These are phyloP conservation scores for Adansonia rubrostipa DNA, from an alignment of 441 rosid species.

Conservation along the genomic window DNA sequence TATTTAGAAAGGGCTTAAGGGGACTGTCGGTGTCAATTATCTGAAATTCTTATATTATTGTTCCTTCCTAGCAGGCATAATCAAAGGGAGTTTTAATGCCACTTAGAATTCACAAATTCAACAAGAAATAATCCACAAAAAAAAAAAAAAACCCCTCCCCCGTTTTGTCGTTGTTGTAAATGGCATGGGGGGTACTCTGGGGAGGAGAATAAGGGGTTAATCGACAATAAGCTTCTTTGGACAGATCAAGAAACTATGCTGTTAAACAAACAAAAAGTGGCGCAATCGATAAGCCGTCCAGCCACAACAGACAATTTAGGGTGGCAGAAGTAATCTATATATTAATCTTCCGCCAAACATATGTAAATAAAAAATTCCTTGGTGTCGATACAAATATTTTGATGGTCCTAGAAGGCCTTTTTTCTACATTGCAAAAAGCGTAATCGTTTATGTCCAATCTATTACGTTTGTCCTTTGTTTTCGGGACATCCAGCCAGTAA, in stretches of 20 bases:
- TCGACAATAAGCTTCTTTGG: constrained; percentile 28
- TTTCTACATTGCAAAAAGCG: neutral
- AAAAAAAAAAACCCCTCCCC: too few species aligned
- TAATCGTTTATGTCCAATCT: constrained; percentile 29
- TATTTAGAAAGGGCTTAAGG: too few species aligned
- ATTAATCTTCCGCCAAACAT: neutral
- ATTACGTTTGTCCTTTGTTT: constrained; percentile 19
- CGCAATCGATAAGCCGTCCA: constrained; percentile 24
- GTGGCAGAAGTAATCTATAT: constrained; percentile 22
- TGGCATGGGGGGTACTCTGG: neutral
- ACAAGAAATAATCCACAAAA: too few species aligned
- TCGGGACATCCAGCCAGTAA: neutral
- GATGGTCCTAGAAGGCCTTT: constrained; percentile 27
- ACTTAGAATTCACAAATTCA: too few species aligned
- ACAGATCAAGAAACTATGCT: constrained; percentile 4
- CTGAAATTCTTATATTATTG: too few species aligned
- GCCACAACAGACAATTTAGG: constrained; percentile 31
- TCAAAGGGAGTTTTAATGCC: too few species aligned
- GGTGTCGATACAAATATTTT: too few species aligned
- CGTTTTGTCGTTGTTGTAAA: too few species aligned
- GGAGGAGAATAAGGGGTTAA: neutral
- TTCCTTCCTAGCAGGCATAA: too few species aligned
- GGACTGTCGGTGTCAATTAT: too few species aligned
- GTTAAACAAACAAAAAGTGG: constrained; percentile 14
- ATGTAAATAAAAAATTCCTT: neutral